Percentiles rank a stretch among this genome's conserved stretches.
These are phyloP conservation scores for Exserohilum rostratum DNA, from an alignment of 2,329 filamentous ascomycete genomes.

Conservation along the genomic window DNA sequence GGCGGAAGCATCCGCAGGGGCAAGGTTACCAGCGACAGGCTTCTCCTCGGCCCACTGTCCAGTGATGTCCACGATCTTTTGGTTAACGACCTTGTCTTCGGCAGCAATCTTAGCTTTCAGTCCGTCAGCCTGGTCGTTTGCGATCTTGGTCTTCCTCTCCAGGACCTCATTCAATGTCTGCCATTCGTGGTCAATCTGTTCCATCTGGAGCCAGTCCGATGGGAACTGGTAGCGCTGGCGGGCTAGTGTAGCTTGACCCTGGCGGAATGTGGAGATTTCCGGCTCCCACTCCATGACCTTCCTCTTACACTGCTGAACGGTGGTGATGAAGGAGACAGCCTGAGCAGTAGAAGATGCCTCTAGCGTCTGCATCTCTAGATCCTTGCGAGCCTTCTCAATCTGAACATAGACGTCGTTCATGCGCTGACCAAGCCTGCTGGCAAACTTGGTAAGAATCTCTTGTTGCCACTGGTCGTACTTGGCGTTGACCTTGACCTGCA, in stretches of 20 bases:
- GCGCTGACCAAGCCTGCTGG: constrained; percentile 81
- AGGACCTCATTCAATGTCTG: constrained; percentile 90
- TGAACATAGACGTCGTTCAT: constrained; percentile 94
- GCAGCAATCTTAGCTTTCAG: constrained; percentile 92
- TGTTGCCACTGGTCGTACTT: constrained; percentile 99
- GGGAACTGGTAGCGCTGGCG: constrained; percentile 94
- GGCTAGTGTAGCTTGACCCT: constrained; percentile 89
- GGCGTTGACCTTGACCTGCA: constrained; percentile 97
- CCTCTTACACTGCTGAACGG: constrained; percentile 93
- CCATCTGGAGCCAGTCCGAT: constrained; percentile 91
- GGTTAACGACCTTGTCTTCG: constrained; percentile 88
- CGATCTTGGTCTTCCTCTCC: constrained; percentile 89
- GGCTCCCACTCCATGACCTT: constrained; percentile 94
- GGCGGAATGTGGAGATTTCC: constrained; percentile 93
- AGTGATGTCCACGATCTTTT: constrained; percentile 85
- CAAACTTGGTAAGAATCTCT: constrained; percentile 94
- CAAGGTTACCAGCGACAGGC: constrained; percentile 91
- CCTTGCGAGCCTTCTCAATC: constrained; percentile 85
- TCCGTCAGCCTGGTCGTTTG: constrained; percentile 94
- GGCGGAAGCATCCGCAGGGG: constrained; percentile 83
- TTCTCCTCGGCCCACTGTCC: constrained; percentile 94
- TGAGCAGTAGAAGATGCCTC: constrained; percentile 95
- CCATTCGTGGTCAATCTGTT: constrained; percentile 97
- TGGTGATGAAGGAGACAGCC: constrained; percentile 97
- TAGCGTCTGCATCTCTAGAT: constrained; percentile 88